Evolutionary conservation across 1,284 basidiomycete genomes (phyloP).

Genomic region (Megacollybia platyphylla): DNA sequence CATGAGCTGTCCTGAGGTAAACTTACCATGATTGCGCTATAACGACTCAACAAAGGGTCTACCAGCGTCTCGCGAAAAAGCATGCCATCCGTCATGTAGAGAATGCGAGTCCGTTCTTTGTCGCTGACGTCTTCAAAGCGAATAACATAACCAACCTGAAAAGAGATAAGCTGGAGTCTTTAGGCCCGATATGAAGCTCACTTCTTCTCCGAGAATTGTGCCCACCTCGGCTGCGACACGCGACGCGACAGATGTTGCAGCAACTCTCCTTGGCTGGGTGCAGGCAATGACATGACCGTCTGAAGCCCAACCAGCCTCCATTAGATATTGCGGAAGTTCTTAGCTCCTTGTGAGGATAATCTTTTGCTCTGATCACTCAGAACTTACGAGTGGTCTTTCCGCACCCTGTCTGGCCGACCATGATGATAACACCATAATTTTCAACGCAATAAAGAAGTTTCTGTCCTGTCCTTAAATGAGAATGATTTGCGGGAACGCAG

Average conservation of each 20-base stretch:
- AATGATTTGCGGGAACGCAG: neutral
- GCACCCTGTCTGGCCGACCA: conserved; percentile 93
- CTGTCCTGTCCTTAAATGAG: conserved; percentile 31
- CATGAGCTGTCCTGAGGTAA: neutral
- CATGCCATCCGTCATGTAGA: conserved; percentile 98
- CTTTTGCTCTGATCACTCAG: neutral
- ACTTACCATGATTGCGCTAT: conserved; percentile 89
- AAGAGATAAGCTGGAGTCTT: neutral
- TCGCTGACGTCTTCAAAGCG: conserved; percentile 91
- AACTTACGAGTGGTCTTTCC: conserved; percentile 92
- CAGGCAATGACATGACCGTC: conserved; percentile 74
- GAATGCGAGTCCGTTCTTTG: conserved; percentile 76
- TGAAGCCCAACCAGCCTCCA: conserved; percentile 82
- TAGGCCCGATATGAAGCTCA: conserved; percentile 17
- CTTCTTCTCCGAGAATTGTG: conserved; percentile 81
- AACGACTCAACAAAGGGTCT: conserved; percentile 80
- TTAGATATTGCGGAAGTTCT: conserved; percentile 92
- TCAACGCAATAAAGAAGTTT: conserved; percentile 79
- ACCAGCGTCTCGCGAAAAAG: conserved; percentile 90
- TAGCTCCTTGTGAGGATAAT: conserved; percentile 9
- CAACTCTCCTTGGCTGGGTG: conserved; percentile 92
- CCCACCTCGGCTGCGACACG: conserved; percentile 89
- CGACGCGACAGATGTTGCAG: conserved; percentile 86
- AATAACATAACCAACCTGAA: conserved; percentile 91
- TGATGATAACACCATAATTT: conserved; percentile 71